phyloP scores from a whole-genome alignment of 208 protist species.

The Zelonia costaricensis region DNA sequence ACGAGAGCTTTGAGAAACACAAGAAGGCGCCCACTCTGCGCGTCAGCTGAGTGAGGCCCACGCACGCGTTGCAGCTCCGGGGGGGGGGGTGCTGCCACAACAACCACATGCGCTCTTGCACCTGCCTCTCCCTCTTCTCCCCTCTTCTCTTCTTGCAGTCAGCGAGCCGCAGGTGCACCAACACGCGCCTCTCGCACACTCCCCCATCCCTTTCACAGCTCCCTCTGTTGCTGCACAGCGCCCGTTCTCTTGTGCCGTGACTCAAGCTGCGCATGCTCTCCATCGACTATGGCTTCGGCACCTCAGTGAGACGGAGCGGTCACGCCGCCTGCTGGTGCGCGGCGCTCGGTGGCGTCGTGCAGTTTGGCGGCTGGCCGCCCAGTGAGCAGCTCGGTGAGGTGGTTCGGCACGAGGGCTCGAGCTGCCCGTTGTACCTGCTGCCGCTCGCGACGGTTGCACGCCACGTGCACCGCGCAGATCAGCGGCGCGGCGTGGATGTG shows the following conservation, averaged over 20 bases:
- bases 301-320: slow-evolving; percentile 38
- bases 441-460: slow-evolving; percentile 22
- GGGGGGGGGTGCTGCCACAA: no score
- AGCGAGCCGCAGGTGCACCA: no score
- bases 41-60: no score
- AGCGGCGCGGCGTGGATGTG: slow-evolving; percentile 9
- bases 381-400: slow-evolving; percentile 32
- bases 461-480: slow-evolving; percentile 35
- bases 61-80: no score
- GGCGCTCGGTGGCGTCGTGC: slow-evolving; percentile 36
- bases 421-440: slow-evolving; percentile 45
- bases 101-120: no score
- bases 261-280: slow-evolving; percentile 33
- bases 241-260: background rate
- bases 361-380: slow-evolving; percentile 63
- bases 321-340: slow-evolving; percentile 50
- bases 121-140: no score
- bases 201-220: no score
- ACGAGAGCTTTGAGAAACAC: no score
- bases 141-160: no score
- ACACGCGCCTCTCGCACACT: no score
- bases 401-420: slow-evolving; percentile 33
- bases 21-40: no score
- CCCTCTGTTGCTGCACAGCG: no score
- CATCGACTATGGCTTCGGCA: slow-evolving; percentile 39